Evolutionary conservation across 371 early-diverging fungal species (phyloP).

Genomic region (Mortierella sp.): DNA sequence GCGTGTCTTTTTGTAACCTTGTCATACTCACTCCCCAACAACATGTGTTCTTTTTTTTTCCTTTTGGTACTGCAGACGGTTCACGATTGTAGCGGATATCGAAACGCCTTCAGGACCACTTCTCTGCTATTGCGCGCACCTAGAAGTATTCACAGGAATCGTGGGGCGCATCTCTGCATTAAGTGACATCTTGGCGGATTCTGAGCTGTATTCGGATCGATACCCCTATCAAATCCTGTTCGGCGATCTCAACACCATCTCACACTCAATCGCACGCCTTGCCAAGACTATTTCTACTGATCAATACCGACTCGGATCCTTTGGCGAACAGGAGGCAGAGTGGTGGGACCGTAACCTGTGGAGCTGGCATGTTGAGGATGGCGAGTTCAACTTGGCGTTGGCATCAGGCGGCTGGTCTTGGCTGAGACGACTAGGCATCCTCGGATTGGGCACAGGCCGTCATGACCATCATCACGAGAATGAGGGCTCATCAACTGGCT

Average conservation of each 20-base stretch:
- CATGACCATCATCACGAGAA: neutral
- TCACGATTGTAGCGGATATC: slow-evolving; percentile 65
- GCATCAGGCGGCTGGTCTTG: slow-evolving; percentile 55
- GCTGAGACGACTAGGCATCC: slow-evolving; percentile 23
- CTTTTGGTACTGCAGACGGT: slow-evolving; percentile 54
- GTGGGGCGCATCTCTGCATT: slow-evolving; percentile 72
- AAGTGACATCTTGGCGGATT: slow-evolving; percentile 75
- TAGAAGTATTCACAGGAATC: slow-evolving; percentile 83
- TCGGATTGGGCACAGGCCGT: slow-evolving; percentile 21
- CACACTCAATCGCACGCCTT: slow-evolving; percentile 80
- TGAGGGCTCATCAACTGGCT: neutral
- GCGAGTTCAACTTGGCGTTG: slow-evolving; percentile 58
- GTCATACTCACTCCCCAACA: no score
- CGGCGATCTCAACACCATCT: slow-evolving; percentile 88
- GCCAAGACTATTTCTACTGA: slow-evolving; percentile 75
- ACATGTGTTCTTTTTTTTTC: slow-evolving; percentile 4
- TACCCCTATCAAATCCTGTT: slow-evolving; percentile 76
- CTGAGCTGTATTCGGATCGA: slow-evolving; percentile 48
- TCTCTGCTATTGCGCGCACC: slow-evolving; percentile 77
- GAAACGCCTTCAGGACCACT: slow-evolving; percentile 58
- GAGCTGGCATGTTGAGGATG: slow-evolving; percentile 57
- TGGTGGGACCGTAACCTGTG: slow-evolving; percentile 75
- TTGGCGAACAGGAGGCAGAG: slow-evolving; percentile 76
- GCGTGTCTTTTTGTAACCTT: no score
- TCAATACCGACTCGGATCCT: slow-evolving; percentile 68